These are phyloP conservation scores for Pelargonium nanum DNA, from an alignment of 345 rosid genomes.

Conservation along the genomic window DNA sequence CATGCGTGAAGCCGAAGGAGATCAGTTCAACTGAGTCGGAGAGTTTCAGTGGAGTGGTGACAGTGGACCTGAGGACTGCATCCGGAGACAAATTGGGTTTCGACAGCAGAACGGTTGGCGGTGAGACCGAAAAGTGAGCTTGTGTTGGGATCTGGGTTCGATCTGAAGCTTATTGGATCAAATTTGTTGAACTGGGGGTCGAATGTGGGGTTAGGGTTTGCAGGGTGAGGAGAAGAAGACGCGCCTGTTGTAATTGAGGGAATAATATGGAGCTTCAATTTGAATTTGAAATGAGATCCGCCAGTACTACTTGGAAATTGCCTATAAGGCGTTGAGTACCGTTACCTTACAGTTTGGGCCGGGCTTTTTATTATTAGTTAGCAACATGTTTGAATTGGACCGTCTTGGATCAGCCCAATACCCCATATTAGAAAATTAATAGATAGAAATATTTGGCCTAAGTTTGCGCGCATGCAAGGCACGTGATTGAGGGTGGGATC, in stretches of 20 bases:
- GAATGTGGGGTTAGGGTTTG: background rate
- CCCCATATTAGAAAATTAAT: too few species aligned
- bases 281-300: background rate
- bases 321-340: background rate
- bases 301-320: background rate
- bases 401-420: too few species aligned
- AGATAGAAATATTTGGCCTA: too few species aligned
- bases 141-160: background rate
- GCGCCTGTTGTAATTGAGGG: too few species aligned
- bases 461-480: too few species aligned
- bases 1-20: constrained; percentile 18
- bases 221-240: background rate
- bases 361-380: background rate
- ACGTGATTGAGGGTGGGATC: too few species aligned
- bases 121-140: background rate
- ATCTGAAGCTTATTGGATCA: background rate
- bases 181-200: background rate
- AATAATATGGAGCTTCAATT: background rate
- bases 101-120: background rate
- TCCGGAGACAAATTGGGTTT: background rate
- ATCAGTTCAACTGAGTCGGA: background rate
- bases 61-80: background rate
- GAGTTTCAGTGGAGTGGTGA: background rate
- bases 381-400: too few species aligned
- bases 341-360: background rate